Evolutionary conservation across 2,329 filamentous ascomycete genomes (phyloP), one percentile per base, ranked within the genome.

Genomic region (Microdochium paspali): DNA sequence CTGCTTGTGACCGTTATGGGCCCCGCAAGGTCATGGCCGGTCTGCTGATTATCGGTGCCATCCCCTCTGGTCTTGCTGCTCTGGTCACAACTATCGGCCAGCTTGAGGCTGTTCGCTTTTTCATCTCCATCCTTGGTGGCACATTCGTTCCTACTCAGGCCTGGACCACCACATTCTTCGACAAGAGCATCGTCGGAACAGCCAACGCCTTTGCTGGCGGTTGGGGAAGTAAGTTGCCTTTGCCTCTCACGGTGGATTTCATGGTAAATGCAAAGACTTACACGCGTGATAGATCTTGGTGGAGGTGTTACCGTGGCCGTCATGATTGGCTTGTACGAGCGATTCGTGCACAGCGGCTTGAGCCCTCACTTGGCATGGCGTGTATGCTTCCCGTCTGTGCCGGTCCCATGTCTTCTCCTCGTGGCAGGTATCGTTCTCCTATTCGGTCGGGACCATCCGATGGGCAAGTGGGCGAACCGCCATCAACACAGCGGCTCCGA

Each of bases 261-360:
- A 18, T 40, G 35, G 12, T 40, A 5, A 20, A 40, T 21, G 6
- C 18, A 40, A 21, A 40, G 18, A 21, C 35, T 40, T 21, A 40
- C 35, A 40, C 35, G 23, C 23, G 12, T 40, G 15, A 40, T 21
- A 40, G 35, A 95, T 57, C 79, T 87, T 24, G 90, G 90, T 49
- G 90, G 90, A 53, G 90, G 90, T 48, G 85, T 95, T 54, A 95
- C 90, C 2, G 95, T 95, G 69, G 94, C 95, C 64, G 79, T 91
- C 56, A 95, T 95, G 89, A 90, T 90, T 2, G 87, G 87, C 4
- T 82, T 95, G 49, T 93, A 85, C 65, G 85, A 94, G 81, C 6
- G 70, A 91, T 47, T 68, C 73, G 1, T 66, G 80, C 2, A 81
- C 86, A 55, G 75, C 81, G 31, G 85, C 90, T 2, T 95, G 90